Conservation (phyloP, 202 grass and related monocot genomes). For the Miscanthus sacchariflorus region DNA sequence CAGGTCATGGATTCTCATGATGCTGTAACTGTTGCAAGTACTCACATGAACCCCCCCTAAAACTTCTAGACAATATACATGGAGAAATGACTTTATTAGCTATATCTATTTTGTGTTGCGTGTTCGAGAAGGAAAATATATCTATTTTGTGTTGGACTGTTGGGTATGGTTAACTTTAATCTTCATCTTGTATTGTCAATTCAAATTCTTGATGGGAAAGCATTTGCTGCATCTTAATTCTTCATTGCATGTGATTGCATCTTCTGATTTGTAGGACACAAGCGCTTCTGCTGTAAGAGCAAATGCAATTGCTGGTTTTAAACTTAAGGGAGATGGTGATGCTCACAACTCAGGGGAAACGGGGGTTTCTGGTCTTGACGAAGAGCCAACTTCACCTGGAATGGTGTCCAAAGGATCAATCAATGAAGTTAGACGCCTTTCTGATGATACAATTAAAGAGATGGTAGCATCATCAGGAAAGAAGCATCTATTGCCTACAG, state of each 20-base stretch:
- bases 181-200: no score
- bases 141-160: constrained; percentile 11
- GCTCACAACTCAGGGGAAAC: constrained; percentile 42
- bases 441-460: constrained; percentile 65
- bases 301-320: constrained; percentile 57
- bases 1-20: constrained; percentile 14
- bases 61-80: background rate
- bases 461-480: constrained; percentile 62
- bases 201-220: no score
- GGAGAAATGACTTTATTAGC: background rate
- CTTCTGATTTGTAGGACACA: constrained; percentile 61
- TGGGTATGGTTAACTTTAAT: no score
- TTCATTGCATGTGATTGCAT: background rate
- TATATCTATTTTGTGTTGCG: constrained; percentile 12
- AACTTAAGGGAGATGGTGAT: constrained; percentile 54
- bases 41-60: background rate
- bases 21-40: background rate
- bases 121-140: background rate
- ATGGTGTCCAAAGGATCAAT: constrained; percentile 31
- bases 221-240: no score
- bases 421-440: constrained; percentile 38
- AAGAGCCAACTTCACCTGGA: constrained; percentile 45
- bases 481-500: constrained; percentile 74
- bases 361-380: constrained; percentile 59
- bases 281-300: constrained; percentile 55